These are phyloP conservation scores for Colletotrichum echinochloae DNA, from an alignment of 2,329 filamentous ascomycete genomes.

Conservation along the genomic window DNA sequence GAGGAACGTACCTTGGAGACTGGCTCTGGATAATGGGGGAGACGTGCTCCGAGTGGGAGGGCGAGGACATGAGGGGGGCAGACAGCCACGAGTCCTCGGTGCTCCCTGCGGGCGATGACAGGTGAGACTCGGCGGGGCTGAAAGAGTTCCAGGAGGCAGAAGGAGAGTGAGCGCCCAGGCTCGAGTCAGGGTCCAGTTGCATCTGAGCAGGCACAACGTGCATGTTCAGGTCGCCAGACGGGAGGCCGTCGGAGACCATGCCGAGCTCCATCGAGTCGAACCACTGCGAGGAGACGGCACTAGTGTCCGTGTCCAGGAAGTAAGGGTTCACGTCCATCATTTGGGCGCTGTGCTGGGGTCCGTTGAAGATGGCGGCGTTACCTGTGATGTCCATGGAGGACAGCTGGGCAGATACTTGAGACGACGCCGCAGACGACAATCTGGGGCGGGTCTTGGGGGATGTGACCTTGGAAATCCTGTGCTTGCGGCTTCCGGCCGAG, in stretches of 20 bases:
- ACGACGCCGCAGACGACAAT: conserved; percentile 57
- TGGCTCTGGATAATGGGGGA: conserved; percentile 63
- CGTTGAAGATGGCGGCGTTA: conserved; percentile 60
- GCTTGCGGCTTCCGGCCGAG: conserved; percentile 59
- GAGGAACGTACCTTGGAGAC: conserved; percentile 64
- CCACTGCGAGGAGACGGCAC: conserved; percentile 61
- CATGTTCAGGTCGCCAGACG: conserved; percentile 59
- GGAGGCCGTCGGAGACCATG: conserved; percentile 57
- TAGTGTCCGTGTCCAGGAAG: conserved; percentile 62
- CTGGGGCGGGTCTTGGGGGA: conserved; percentile 57
- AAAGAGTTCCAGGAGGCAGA: conserved; percentile 58
- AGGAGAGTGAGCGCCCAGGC: conserved; percentile 62
- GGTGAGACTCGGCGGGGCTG: conserved; percentile 43
- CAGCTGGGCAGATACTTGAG: conserved; percentile 62
- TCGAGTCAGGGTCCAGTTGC: conserved; percentile 64
- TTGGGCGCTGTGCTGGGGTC: conserved; percentile 52
- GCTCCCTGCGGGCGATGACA: conserved; percentile 37
- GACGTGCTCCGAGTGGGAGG: conserved; percentile 60
- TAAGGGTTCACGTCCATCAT: conserved; percentile 64
- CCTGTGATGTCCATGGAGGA: conserved; percentile 65
- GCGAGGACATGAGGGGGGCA: conserved; percentile 54
- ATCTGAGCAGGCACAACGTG: conserved; percentile 69
- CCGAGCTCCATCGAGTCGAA: conserved; percentile 62
- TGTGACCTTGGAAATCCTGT: conserved; percentile 56
- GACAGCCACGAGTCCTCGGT: conserved; percentile 45